Evolutionary conservation across 805 yeast species (phyloP), one percentile per base, ranked within the genome.

Genomic region (Myxozyma monticola): DNA sequence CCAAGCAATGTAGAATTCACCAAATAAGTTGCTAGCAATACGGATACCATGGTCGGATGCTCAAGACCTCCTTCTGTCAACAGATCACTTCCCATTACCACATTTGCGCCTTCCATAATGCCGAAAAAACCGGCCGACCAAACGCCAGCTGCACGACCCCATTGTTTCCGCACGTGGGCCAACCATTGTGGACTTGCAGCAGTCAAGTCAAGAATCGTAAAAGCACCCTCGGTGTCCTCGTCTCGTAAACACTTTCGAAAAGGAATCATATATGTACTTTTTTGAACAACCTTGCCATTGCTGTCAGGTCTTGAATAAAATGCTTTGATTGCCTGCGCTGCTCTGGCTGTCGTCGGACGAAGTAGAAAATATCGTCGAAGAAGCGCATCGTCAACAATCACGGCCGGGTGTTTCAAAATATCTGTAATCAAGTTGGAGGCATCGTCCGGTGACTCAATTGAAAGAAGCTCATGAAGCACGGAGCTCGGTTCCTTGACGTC

Each of bases 191-290:
- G 65, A 38, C 79, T 76, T 1, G 82, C 88, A 1, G 80, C 76
- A 0, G 93, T 81, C 40, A 74, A 62, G 54, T 83, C 86, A 20
- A 86, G 71, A 37, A 84, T 65, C 40, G 72, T 71, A 34, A 84
- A 65, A 0, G 89, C 87, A 36, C 71, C 70, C 24, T 73, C 71
- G 51, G 82, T 71, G 42, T 83, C 80, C 1, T 80, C 84, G 54
- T 78, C 72, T 67, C 73, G 81, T 1, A 84, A 64, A n/a, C 81
- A 71, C 36, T 74, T 65, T 17, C 90, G 65, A 53, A 85, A 77
- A 2, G 89, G 85, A n/a, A 84, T 75, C 70, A 82, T 71, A 2
- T 84, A 80, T 21, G 57, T 42, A 7, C 56, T 0, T 4, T 43
- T 28, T 37, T 51, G 43, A 6, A 60, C 28, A 18, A 39, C 26